Evolutionary conservation across 2,329 filamentous ascomycete genomes (phyloP).

Genomic region (Cordyceps fumosorosea): DNA sequence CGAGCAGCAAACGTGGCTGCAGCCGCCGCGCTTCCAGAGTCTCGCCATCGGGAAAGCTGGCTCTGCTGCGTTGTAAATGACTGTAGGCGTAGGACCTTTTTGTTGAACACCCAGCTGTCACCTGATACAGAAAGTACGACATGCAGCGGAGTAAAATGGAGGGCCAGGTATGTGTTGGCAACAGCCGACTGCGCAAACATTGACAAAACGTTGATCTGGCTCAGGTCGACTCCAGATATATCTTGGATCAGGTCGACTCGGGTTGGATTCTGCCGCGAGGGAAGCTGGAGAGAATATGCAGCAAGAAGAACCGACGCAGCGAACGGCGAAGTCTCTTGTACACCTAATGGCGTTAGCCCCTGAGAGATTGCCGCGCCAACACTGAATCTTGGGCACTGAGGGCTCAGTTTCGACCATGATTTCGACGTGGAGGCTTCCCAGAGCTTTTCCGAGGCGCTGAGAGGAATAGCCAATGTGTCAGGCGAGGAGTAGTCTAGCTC

Average conservation of each 20-base stretch:
- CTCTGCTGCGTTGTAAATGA: conserved; percentile 41
- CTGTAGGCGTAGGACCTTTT: conserved; percentile 40
- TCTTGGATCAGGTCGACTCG: conserved; percentile 23
- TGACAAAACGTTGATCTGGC: conserved; percentile 24
- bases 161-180: conserved; percentile 48
- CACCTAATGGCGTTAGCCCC: conserved; percentile 28
- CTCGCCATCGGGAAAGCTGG: conserved; percentile 39
- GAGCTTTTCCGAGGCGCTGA: conserved; percentile 38
- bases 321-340: conserved; percentile 30
- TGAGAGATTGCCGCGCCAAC: conserved; percentile 27
- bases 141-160: conserved; percentile 52
- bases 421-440: conserved; percentile 43
- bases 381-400: conserved; percentile 20
- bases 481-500: conserved; percentile 32
- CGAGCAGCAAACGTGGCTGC: conserved; percentile 46
- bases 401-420: conserved; percentile 37
- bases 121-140: conserved; percentile 52
- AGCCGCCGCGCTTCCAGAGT: conserved; percentile 37
- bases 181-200: conserved; percentile 37
- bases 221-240: conserved; percentile 18
- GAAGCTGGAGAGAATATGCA: conserved; percentile 31
- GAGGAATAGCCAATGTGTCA: conserved; percentile 35
- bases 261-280: conserved; percentile 24
- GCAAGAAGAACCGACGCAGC: conserved; percentile 37
- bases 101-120: conserved; percentile 51